Evolutionary conservation across 192 early-diverging fungal genomes (phyloP), one percentile per base, ranked within the genome.

Genomic region (Mortierella claussenii): DNA sequence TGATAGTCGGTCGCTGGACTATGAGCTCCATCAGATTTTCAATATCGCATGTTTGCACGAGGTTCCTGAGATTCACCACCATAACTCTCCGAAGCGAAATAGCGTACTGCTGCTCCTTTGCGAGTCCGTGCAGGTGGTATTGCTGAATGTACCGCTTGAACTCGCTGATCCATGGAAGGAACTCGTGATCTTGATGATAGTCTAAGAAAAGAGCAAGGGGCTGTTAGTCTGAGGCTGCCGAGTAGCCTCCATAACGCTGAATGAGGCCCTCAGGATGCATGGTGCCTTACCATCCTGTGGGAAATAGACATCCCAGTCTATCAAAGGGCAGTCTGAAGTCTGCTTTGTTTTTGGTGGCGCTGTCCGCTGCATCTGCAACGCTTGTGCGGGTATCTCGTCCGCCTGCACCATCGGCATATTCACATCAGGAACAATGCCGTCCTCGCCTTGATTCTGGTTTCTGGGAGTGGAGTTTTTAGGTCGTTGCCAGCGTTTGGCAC

Each of bases 291-390:
- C 63, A 21, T 76, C 50, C n/a, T 43, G 53, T 3, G 73, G 64
- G 27, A 76, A 30, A 49, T 67, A 76, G 0, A 67, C 34, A 47
- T 76, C 73, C 73, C 73, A 76, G 30, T 67, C 64, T 0, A 60
- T 54, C 53, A 56, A 76, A 8, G 73, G 73, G 26, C 73, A 76
- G 31, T 62, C 54, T 4, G 24, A 28, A 20, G 11, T 9, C 37
- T 53, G 55, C 42, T 58, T 48, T 30, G 44, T 15, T 28, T 26
- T 36, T 32, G 28, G 45, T 17, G 26, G 44, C 24, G 45, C 49
- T 3, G 46, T 9, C 2, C 27, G 52, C 20, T 57, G 69, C 1
- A 5, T 31, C 28, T 61, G 73, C 18, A 57, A 23, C 6, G 62
- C 56, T 17, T 60, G 56, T 12, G 62, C 8, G 10, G 73, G 73